Base-by-base conservation (phyloP, 192 early-diverging fungal species). In the Neocallimastix lanati region DNA sequence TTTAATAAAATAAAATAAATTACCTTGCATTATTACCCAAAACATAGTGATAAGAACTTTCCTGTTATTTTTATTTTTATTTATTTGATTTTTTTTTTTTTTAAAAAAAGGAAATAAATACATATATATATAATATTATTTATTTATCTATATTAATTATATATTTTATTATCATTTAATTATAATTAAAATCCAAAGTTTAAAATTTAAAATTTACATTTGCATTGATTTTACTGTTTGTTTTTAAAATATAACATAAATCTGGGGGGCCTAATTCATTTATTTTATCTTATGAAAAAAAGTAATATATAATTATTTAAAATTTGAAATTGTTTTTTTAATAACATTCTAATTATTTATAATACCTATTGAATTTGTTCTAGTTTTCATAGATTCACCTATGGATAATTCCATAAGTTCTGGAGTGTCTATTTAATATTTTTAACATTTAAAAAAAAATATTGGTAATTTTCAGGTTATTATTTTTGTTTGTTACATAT, bases 181-280 rank as follows among this genome's bases (percentile, higher is more conserved):
- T n/a, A n/a, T n/a, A n/a, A n/a, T n/a, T n/a, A n/a, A n/a, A n/a
- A n/a, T n/a, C n/a, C n/a, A n/a, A n/a, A n/a, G n/a, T n/a, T n/a
- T n/a, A n/a, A 21, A 21, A 50, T 21, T 2, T 21, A 3, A 27
- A 76, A 87, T 94, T 94, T 82, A 95, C 93, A 81, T 92, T 94
- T 28, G 91, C 87, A 50, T 85, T 86, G 36, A 91, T 89, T 83
- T 95, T 95, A 12, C 89, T 89, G 84, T 97, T 96, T 29, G 88
- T 87, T 86, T 99, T 99, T 76, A 95, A 91, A 78, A 99, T 92
- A 82, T 98, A 96, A 84, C 96, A 97, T 13, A 99, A 88, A 84
- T 99, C 98, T 9, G 98, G 96, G 40, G 96, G 96, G 12, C 98
- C 98, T 30, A 99, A 90, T 83, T 98, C 96, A 76, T 94, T 79